Evolutionary conservation across 2,329 filamentous ascomycete genomes (phyloP).

Genomic region (Cytospora piceae): DNA sequence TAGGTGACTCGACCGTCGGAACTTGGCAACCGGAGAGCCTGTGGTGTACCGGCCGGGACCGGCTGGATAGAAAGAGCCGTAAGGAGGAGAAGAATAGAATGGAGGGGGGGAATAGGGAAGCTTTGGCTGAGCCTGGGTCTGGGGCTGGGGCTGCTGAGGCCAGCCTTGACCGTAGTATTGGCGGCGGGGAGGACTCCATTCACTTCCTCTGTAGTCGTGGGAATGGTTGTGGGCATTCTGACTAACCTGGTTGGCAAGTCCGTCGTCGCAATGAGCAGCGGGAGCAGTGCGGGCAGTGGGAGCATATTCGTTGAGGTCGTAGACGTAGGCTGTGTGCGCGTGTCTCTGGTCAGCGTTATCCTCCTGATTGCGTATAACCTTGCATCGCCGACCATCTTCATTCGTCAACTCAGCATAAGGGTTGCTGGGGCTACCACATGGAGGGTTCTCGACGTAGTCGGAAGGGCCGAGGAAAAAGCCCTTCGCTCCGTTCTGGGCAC

Average conservation of each 20-base stretch:
- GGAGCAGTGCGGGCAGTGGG: neutral
- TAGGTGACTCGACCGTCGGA: neutral
- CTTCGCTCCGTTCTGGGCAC: neutral
- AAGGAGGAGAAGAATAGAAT: neutral
- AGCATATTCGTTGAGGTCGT: neutral
- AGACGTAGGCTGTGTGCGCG: neutral
- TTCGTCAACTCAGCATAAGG: neutral
- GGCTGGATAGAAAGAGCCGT: neutral
- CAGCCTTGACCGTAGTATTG: neutral
- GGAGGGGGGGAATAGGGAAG: neutral
- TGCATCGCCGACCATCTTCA: neutral
- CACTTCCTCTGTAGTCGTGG: neutral
- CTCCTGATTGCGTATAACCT: neutral
- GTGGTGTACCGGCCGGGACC: slow-evolving; percentile 10
- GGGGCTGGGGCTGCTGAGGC: neutral
- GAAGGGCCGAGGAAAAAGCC: neutral
- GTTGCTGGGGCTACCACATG: neutral
- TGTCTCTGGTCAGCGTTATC: neutral
- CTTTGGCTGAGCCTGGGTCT: neutral
- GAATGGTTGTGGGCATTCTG: neutral
- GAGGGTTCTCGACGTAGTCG: neutral
- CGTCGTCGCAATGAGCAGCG: neutral
- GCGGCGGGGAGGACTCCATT: slow-evolving; percentile 6
- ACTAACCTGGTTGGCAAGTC: slow-evolving; percentile 12
- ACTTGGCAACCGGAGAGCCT: slow-evolving; percentile 11